Evolutionary conservation across 75 land plant genomes (phyloP).

Genomic region (Cunninghamia lanceolata): DNA sequence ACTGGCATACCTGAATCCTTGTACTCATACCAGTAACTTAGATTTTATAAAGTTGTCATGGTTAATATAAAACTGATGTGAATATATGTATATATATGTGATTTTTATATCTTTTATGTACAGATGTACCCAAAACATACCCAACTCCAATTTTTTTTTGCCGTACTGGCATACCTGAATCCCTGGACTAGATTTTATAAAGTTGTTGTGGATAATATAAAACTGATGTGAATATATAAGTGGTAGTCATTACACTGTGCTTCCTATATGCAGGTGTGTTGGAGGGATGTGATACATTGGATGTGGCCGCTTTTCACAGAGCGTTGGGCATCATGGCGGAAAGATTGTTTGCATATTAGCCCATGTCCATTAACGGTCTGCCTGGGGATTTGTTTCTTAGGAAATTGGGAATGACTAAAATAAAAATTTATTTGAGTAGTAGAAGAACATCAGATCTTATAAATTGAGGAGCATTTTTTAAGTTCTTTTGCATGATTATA

Average conservation of each 20-base stretch:
- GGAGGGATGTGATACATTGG: slow-evolving; percentile 97
- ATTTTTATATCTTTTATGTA: too few relatives aligned
- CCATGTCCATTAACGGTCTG: slow-evolving; percentile 72
- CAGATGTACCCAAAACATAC: too few relatives aligned
- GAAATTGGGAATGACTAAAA: background rate
- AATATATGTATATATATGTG: too few relatives aligned
- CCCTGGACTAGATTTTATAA: too few relatives aligned
- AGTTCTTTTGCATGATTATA: background rate
- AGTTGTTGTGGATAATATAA: background rate
- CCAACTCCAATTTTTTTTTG: too few relatives aligned
- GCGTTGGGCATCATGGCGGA: slow-evolving; percentile 82
- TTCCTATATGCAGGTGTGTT: slow-evolving; percentile 48
- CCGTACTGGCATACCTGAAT: too few relatives aligned
- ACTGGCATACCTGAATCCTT: too few relatives aligned
- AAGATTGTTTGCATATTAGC: slow-evolving; percentile 58
- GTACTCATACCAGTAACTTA: too few relatives aligned
- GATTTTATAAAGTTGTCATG: background rate
- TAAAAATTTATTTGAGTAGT: background rate
- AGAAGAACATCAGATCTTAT: background rate
- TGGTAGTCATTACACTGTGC: background rate
- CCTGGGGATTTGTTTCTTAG: background rate
- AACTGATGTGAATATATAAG: background rate
- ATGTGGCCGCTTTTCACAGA: slow-evolving; percentile 97
- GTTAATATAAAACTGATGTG: background rate
- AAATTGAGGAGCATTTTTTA: background rate